Evolutionary conservation across 352 stramenopile genomes (phyloP).

Genomic region (Phytophthora quininea): DNA sequence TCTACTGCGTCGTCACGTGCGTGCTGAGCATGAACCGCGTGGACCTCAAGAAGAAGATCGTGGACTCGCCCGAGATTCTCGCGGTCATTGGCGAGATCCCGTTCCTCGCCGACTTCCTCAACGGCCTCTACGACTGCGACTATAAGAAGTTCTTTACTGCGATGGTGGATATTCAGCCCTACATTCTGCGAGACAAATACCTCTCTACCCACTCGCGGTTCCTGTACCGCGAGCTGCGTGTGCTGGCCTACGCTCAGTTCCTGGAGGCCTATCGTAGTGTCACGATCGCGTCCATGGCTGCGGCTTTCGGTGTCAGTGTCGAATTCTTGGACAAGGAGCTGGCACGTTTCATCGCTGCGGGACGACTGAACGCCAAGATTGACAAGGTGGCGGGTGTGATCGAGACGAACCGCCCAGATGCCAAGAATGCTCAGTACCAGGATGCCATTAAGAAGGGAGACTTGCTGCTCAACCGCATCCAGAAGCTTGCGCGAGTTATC

Average conservation of each 20-base stretch:
- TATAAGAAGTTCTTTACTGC: slow-evolving; percentile 97
- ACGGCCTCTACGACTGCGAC: slow-evolving; percentile 97
- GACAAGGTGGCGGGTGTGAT: slow-evolving; percentile 98
- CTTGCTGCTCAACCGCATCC: slow-evolving; percentile 98
- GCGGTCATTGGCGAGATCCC: slow-evolving; percentile 89
- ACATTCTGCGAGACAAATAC: slow-evolving; percentile 94
- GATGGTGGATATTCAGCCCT: slow-evolving; percentile 87
- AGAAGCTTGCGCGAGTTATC: slow-evolving; percentile 97
- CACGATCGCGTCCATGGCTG: slow-evolving; percentile 96
- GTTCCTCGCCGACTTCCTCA: slow-evolving; percentile 87
- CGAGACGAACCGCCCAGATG: slow-evolving; percentile 98
- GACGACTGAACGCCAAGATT: slow-evolving; percentile 98
- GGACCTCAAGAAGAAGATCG: slow-evolving; percentile 97
- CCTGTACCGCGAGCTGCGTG: slow-evolving; percentile 96
- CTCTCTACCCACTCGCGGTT: slow-evolving; percentile 92
- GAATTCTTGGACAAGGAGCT: slow-evolving; percentile 97
- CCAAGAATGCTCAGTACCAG: slow-evolving; percentile 99
- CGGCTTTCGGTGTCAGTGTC: slow-evolving; percentile 95
- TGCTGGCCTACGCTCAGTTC: slow-evolving; percentile 98
- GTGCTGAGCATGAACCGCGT: slow-evolving; percentile 93
- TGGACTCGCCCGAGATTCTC: slow-evolving; percentile 97
- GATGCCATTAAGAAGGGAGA: slow-evolving; percentile 99
- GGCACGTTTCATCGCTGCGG: slow-evolving; percentile 97
- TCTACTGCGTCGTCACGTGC: slow-evolving; percentile 97
- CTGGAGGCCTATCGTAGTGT: slow-evolving; percentile 98